Base-by-base conservation (phyloP, 805 yeast genomes). In the Zygotorulaspora danielsina region DNA sequence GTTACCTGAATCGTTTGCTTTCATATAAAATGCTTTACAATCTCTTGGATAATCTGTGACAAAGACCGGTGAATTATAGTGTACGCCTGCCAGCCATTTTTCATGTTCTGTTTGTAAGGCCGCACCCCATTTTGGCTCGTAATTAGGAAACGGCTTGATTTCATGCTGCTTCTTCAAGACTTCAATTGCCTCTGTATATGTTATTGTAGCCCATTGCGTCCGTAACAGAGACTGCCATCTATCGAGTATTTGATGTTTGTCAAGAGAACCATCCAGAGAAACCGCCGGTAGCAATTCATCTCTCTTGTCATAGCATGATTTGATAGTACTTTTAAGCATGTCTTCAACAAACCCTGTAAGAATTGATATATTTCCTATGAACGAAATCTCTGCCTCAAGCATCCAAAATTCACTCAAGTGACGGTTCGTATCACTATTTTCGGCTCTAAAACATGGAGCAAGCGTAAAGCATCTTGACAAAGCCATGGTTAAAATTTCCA, bases 351-450 rank as follows among this genome's bases (percentile, higher is more conserved):
- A 72, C 2, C 53, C 54, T 1, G 90, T 81, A 40, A 93, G 62
- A 44, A 81, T 82, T 3, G 57, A 55, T 5, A 89, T 73, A 10
- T 68, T 61, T 4, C 70, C 69, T 2, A 83, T 63, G 59, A 84
- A 84, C 6, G 86, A 79, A 15, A 87, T 62, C 58, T 93, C 99
- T 0, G 88, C 94, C 61, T 93, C 99, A 2, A 93, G 64, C 97
- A 93, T 89, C 97, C 97, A 93, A 61, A 93, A 93, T 61, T 93
- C 99, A 43, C 90, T 76, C 42, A 93, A 64, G 60, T 93, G 99
- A 36, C 98, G 72, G 53, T 79, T 84, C 0, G 99, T 93, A 55
- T 87, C 89, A 41, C 95, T 83, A 36, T 75, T 75, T 55, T 93
- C 99, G 0, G 98, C 97, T 47, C 99, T 70, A 59, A 93, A 93